Evolutionary conservation across 2,329 filamentous ascomycete species (phyloP), one percentile per base, ranked within the genome.

Genomic region (Aspergillus unguis): DNA sequence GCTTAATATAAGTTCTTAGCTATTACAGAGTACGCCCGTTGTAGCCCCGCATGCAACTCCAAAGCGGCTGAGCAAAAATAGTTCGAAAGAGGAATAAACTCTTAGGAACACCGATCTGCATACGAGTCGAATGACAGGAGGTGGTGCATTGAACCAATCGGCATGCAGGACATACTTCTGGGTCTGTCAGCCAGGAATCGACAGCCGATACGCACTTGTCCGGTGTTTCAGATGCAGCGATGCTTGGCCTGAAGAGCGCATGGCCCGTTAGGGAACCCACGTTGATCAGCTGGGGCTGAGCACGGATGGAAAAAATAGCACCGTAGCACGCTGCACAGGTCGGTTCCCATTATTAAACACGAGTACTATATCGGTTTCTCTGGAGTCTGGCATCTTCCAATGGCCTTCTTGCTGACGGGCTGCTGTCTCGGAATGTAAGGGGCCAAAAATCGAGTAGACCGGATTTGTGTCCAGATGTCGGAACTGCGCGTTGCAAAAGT

Each of bases 201-300:
- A 45, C 32, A 45, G 37, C 35, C 29, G 46, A 45, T 38, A 50
- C 38, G 36, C 29, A 50, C 38, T 46, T 27, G 42, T 37, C 38
- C 41, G 42, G 42, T 42, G 51, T 53, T 53, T 53, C 51, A 50
- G 43, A 45, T 53, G 41, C 37, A 46, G 29, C 45, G 32, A 43
- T 50, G 45, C 46, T 49, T 53, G 51, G 11, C 35, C 28, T 42
- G 36, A 50, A 35, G 28, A 17, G 45, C 23, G 41, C 37, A 50
- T 44, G 51, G 37, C 32, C 51, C 31, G 27, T 40, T 23, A 40
- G 26, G 37, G 36, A 44, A 45, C n/a, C 17, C 33, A 23, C 25
- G 36, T 32, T 51, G 33, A 50, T 46, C 45, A 45, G 47, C 46
- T 41, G 51, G 45, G 51, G 51, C 51, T 49, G 51, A 53, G 46